Percentiles rank a stretch among this genome's conserved stretches.
phyloP scores from a whole-genome alignment of 495 filamentous ascomycete genomes.

The Lepraria neglecta region DNA sequence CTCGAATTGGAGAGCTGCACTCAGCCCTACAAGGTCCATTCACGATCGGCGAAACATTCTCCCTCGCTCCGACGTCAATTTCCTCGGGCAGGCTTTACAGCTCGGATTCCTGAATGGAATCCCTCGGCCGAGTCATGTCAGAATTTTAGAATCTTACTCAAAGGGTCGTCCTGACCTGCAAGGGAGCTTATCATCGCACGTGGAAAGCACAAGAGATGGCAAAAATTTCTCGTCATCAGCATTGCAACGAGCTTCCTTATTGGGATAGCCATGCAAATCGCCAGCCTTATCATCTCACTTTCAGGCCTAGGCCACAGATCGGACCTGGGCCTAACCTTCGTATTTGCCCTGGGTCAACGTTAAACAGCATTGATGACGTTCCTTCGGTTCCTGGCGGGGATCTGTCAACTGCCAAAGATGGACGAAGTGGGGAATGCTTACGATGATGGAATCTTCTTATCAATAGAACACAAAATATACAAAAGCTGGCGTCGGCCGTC shows the following conservation, averaged over 20 bases:
- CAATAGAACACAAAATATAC: neutral
- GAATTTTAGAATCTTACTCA: neutral
- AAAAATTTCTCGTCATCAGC: neutral
- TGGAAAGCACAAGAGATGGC: neutral
- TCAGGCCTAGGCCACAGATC: neutral
- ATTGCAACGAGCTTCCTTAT: slow-evolving; percentile 20
- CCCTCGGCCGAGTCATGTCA: too few species aligned
- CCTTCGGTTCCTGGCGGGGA: slow-evolving; percentile 1
- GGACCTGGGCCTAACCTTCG: neutral
- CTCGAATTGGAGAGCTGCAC: neutral
- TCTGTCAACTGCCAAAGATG: slow-evolving; percentile 9
- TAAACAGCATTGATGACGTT: slow-evolving; percentile 14
- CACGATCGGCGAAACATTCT: neutral
- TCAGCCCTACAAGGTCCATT: slow-evolving; percentile 5
- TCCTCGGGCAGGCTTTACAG: too few species aligned
- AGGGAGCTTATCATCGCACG: slow-evolving; percentile 4
- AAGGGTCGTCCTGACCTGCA: too few species aligned
- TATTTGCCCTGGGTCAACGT: neutral
- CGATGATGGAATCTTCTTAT: slow-evolving; percentile 12
- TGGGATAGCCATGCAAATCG: neutral
- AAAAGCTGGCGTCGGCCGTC: neutral
- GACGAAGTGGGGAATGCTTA: slow-evolving; percentile 12
- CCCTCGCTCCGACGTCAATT: neutral
- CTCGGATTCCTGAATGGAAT: neutral
- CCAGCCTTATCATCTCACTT: slow-evolving; percentile 17